Evolutionary conservation across 1,284 basidiomycete species (phyloP), one percentile per base, ranked within the genome.

Genomic region (Phaffia rhodozyma): DNA sequence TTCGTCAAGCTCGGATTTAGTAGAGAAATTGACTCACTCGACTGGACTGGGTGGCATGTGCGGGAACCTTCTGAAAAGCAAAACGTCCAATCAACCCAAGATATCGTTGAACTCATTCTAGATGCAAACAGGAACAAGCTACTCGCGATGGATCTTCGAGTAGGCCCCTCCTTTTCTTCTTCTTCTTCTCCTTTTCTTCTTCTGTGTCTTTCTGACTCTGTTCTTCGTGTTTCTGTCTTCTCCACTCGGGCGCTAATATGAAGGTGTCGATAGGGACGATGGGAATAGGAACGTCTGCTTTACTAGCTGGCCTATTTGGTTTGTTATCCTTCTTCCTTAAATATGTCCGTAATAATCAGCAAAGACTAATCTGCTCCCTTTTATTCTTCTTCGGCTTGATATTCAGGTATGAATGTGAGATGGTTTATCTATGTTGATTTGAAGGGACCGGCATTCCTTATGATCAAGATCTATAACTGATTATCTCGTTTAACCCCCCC

Each of bases 111-210:
- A 75, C 81, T 98, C 64, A 93, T 97, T 72, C 81, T 98, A 55
- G 94, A 98, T 75, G 89, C 91, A 64, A 96, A 96, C 77, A 86
- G 94, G 56, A 98, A 98, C 73, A 84, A 88, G 3, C 79, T 98
- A 18, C 80, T 97, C 20, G 89, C 91, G 29, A 80, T 97, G 29
- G 94, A 97, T 74, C 80, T 98, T 57, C 86, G 92, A 79, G 87
- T 86, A 68, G 34, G 75, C 67, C 62, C 55, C 23, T 50, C 1
- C 47, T 18, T 23, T 20, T 3, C n/a, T 52, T 53, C 58, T 66
- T 32, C 52, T 27, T 52, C 34, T 63, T 7, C 43, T 55, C 30
- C n/a, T 61, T 29, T 50, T 25, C 49, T 57, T 18, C 53, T 38
- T 25, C 55, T 4, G 61, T 51, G 58, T 43, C 59, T 52, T 59